These are phyloP conservation scores for Nitzschia putrida DNA, from an alignment of 108 stramenopile genomes.

Conservation along the genomic window DNA sequence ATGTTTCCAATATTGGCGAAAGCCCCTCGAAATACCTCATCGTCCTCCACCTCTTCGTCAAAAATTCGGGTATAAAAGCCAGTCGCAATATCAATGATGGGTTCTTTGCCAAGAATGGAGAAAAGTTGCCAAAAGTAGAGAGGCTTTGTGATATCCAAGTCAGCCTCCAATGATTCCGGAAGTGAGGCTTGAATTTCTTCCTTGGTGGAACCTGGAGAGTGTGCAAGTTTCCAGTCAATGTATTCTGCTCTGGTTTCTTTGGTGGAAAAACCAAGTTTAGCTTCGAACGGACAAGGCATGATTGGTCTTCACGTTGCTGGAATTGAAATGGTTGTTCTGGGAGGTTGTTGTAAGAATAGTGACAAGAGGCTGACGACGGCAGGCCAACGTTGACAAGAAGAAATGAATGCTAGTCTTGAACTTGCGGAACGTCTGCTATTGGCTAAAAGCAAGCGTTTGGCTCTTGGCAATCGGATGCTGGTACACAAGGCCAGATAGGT, in stretches of 20 bases:
- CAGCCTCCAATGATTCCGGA: constrained; percentile 1
- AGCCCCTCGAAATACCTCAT: constrained; percentile 12
- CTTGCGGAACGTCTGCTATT: no score
- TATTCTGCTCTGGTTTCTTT: constrained; percentile 6
- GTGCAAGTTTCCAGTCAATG: background rate
- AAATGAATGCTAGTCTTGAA: no score
- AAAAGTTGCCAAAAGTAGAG: constrained; percentile 44
- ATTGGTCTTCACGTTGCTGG: no score
- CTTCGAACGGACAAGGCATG: constrained; percentile 18
- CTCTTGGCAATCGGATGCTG: no score
- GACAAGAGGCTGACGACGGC: no score
- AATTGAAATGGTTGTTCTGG: background rate
- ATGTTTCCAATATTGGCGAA: constrained; percentile 17
- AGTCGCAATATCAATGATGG: constrained; percentile 20
- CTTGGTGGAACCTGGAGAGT: no score
- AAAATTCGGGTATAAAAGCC: constrained; percentile 32
- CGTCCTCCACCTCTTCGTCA: background rate
- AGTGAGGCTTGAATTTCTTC: background rate
- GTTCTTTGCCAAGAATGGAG: constrained; percentile 24
- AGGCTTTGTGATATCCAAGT: constrained; percentile 7
- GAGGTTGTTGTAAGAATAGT: background rate
- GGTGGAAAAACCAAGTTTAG: constrained; percentile 13
- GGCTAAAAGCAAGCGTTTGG: no score
- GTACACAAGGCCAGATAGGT: no score
- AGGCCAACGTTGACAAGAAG: no score